Base-by-base conservation (phyloP, 2,329 filamentous ascomycete genomes). In the Alternaria longipes region DNA sequence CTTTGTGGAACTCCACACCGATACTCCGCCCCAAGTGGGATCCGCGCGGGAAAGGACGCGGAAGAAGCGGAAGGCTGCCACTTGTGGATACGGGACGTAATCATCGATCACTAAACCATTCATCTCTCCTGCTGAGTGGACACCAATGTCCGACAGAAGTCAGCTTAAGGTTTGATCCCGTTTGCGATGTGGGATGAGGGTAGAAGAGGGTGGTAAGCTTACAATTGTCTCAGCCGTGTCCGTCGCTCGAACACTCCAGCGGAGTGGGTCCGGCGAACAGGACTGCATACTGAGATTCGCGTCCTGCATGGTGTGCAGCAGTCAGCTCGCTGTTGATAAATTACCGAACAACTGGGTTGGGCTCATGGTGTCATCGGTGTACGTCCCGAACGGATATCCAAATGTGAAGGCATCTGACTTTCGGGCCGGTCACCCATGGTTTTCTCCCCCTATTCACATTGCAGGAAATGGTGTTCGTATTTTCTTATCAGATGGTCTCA, bases 61-160 rank as follows among this genome's bases (percentile, higher is more conserved):
- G 62, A 64, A 57, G 62, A 69, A 42, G 58, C 68, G 68, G 62
- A 64, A 59, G 34, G 44, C 36, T 57, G 52, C 64, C 64, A 30
- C 54, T 65, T 63, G 14, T 28, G 49, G 59, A 28, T 30, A 47
- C 40, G 3, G 20, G 40, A 11, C 20, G 40, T 24, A 24, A 42
- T 42, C 40, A 3, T 42, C 20, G 16, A 47, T 11, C 44, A 12
- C 18, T 47, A 3, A 9, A n/a, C 18, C 44, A 30, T 4, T 3
- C 16, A 2, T n/a, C 44, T 26, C 18, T 9, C 24, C 24, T 20
- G 24, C 4, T 32, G 26, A 32, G 8, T n/a, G 20, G 44, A 16
- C n/a, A 22, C 6, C 16, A 8, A 42, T 14, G 8, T 24, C 40
- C 14, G 20, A 42, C 40, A 16, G 20, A 42, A 8, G 20, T 42